Percentiles rank a stretch among this genome's conserved stretches.
phyloP scores from a whole-genome alignment of 139 green algal genomes.

The Coelastrella sp. region DNA sequence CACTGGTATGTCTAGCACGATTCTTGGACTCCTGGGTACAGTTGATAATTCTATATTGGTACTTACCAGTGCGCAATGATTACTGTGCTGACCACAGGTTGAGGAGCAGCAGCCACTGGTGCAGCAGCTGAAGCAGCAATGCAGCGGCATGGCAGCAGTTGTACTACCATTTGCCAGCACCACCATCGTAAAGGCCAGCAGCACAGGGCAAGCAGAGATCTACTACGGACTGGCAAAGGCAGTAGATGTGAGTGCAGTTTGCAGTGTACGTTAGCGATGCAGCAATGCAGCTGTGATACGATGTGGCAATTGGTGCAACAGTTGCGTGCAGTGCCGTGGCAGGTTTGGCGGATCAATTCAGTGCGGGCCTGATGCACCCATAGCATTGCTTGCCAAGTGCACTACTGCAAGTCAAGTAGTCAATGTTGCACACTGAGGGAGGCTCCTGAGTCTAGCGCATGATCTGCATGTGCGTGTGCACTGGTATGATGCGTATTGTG shows the following conservation, averaged over 20 bases:
- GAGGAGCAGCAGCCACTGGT: constrained; percentile 7
- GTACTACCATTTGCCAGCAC: constrained; percentile 44
- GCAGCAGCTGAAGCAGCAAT: constrained; percentile 33
- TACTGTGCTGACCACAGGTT: not conserved
- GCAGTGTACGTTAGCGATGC: not conserved
- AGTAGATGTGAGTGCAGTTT: constrained; percentile 59
- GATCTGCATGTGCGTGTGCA: too few species aligned
- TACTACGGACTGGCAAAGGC: constrained; percentile 64
- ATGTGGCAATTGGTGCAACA: not conserved
- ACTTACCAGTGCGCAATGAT: not conserved
- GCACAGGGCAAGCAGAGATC: constrained; percentile 55
- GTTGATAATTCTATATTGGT: not conserved
- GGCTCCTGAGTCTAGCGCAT: too few species aligned
- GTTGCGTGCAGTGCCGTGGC: not conserved
- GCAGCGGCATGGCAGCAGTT: constrained; percentile 1
- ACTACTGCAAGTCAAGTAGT: too few species aligned
- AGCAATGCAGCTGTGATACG: not conserved
- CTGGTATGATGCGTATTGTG: too few species aligned
- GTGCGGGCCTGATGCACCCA: too few species aligned
- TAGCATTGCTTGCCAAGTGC: too few species aligned
- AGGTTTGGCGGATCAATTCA: too few species aligned
- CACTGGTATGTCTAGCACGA: too few species aligned
- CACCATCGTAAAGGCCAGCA: constrained; percentile 39
- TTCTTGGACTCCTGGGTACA: too few species aligned
- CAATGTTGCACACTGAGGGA: too few species aligned